phyloP scores from a whole-genome alignment of 2,329 filamentous ascomycete genomes.

The Sporothrix brunneoviolacea region DNA sequence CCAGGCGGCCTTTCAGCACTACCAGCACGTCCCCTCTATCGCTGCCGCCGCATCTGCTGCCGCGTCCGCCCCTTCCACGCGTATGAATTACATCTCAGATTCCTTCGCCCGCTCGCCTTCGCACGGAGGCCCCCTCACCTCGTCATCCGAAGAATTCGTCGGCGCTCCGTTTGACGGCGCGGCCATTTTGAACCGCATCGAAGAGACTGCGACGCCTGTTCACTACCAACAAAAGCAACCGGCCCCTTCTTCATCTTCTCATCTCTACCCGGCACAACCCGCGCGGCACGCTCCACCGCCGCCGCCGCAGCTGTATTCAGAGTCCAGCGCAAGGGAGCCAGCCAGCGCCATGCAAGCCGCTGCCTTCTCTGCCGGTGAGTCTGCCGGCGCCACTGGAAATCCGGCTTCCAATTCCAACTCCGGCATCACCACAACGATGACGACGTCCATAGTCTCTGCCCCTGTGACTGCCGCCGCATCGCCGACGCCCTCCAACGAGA shows the following conservation, averaged over 20 bases:
- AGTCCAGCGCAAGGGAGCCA: background rate
- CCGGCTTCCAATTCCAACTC: slow-evolving; percentile 16
- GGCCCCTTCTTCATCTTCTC: background rate
- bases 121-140: slow-evolving; percentile 34
- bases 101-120: slow-evolving; percentile 22
- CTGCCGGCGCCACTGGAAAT: background rate
- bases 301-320: slow-evolving; percentile 25
- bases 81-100: slow-evolving; percentile 21
- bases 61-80: slow-evolving; percentile 10
- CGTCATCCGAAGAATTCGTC: slow-evolving; percentile 52
- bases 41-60: slow-evolving; percentile 13
- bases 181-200: slow-evolving; percentile 54
- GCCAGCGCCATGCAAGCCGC: slow-evolving; percentile 54
- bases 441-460: slow-evolving; percentile 9
- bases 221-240: background rate
- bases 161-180: slow-evolving; percentile 60
- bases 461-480: slow-evolving; percentile 15
- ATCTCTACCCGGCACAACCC: slow-evolving; percentile 24
- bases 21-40: background rate
- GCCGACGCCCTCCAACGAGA: slow-evolving; percentile 24
- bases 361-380: slow-evolving; percentile 45
- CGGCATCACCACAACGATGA: slow-evolving; percentile 2
- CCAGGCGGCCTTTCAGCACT: background rate
- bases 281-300: slow-evolving; percentile 41
- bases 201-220: slow-evolving; percentile 40